Conservation (phyloP, 1,284 basidiomycete genomes). For the Trametes polyzona region DNA sequence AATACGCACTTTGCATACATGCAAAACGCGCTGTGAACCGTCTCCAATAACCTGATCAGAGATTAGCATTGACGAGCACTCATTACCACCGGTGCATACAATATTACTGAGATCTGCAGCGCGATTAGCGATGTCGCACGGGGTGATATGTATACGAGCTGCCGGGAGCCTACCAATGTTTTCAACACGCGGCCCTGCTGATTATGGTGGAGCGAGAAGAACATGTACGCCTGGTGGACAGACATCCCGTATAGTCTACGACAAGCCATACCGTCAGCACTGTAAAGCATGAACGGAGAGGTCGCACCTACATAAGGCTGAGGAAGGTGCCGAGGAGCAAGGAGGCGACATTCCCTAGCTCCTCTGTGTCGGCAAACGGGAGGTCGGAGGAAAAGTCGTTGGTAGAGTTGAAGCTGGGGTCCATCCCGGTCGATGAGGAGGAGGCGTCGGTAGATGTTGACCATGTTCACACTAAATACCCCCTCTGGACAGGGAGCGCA, state of each 20-base stretch:
- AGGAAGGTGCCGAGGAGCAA: constrained; percentile 15
- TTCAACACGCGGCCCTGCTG: neutral
- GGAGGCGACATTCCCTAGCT: neutral
- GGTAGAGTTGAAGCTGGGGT: neutral
- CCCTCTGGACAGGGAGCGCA: too few relatives aligned
- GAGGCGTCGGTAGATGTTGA: neutral
- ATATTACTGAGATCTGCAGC: neutral
- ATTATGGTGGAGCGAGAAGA: neutral
- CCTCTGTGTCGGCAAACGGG: neutral
- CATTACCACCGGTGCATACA: neutral
- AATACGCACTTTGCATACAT: constrained; percentile 7
- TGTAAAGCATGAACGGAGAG: neutral
- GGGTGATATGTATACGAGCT: neutral
- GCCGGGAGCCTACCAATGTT: neutral
- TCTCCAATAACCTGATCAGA: neutral
- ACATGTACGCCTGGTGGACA: constrained; percentile 10
- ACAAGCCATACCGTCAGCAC: neutral
- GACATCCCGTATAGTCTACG: constrained; percentile 13
- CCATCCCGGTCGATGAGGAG: neutral
- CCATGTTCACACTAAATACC: neutral
- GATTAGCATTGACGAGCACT: neutral
- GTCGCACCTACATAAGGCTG: constrained; percentile 8
- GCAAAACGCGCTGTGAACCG: constrained; percentile 10
- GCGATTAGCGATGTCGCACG: too few relatives aligned
- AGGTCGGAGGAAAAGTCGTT: neutral